phyloP scores from a whole-genome alignment of 805 yeast species.

The Saccharomyces eubayanus region DNA sequence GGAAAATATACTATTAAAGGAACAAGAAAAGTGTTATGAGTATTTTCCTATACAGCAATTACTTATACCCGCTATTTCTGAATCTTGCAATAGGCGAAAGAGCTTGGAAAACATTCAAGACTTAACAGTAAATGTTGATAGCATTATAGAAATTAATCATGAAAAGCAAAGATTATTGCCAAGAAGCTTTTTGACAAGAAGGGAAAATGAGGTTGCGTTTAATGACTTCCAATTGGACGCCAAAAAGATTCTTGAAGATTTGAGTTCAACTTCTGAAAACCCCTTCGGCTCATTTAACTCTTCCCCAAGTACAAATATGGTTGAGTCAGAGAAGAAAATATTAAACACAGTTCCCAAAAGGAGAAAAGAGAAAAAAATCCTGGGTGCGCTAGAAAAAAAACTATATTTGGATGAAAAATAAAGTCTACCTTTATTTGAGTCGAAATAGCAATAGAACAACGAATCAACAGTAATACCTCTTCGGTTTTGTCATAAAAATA shows the following conservation, averaged over 20 bases:
- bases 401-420: neutral
- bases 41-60: slow-evolving; percentile 10
- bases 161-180: neutral
- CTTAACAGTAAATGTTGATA: slow-evolving; percentile 7
- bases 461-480: neutral
- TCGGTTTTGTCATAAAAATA: neutral
- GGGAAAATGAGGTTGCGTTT: slow-evolving; percentile 17
- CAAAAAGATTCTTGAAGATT: slow-evolving; percentile 6
- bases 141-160: slow-evolving; percentile 8
- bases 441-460: neutral
- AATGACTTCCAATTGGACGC: slow-evolving; percentile 11
- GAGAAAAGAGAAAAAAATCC: neutral
- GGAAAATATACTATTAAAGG: slow-evolving; percentile 7
- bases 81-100: neutral
- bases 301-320: neutral
- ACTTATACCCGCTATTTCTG: slow-evolving; percentile 5
- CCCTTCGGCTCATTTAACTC: neutral
- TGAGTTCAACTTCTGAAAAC: neutral
- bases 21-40: slow-evolving; percentile 5
- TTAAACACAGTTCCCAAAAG: neutral
- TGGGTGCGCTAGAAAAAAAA: neutral
- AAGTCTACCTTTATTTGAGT: neutral
- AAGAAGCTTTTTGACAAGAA: slow-evolving; percentile 9
- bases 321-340: neutral
- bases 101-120: slow-evolving; percentile 1